Evolutionary conservation across 495 filamentous ascomycete species (phyloP), one percentile per base, ranked within the genome.

Genomic region (Penicillium chermesinum): DNA sequence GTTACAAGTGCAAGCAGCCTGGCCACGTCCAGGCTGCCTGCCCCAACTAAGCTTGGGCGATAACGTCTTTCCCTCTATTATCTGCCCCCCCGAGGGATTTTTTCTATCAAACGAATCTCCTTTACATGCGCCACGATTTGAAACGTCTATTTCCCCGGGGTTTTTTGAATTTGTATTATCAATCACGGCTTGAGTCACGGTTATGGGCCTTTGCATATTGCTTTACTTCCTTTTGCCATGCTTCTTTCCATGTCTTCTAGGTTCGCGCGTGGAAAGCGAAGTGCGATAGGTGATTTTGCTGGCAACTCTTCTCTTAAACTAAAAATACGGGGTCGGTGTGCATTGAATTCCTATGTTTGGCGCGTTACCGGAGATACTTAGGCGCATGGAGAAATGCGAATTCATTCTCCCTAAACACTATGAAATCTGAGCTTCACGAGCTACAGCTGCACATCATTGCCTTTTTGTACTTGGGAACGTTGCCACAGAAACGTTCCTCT

Each of bases 1-100:
- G 93, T 83, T 98, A 98, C 78, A 93, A 91, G 74, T 97, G 93
- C 88, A 94, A 96, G 80, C 88, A 96, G 74, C 84, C 90, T 48
- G 93, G 93, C 59, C 93, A 98, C 75, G 83, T 97, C 62, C 93
- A 96, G 80, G 79, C 89, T 48, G 79, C 84, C 55, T 98, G 93
- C 82, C 85, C 89, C 49, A 89, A 88, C 20, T 30, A 38, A 30
- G 33, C 19, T 57, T 37, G 41, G 45, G 17, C 38, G 27, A 40
- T 41, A 30, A 46, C 38, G 46, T 52, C 43, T 44, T 42, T 48
- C 51, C 40, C 41, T 33, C 45, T 43, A 39, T 50, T 38, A 10
- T 50, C 15, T 48, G 12, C 40, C 50, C 52, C 49, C 27, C 45
- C 25, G 21, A 38, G 27, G 46, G 46, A 37, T 51, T 43, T 16